Base-by-base conservation (phyloP, 805 yeast genomes). In the Lipomyces japonicus region DNA sequence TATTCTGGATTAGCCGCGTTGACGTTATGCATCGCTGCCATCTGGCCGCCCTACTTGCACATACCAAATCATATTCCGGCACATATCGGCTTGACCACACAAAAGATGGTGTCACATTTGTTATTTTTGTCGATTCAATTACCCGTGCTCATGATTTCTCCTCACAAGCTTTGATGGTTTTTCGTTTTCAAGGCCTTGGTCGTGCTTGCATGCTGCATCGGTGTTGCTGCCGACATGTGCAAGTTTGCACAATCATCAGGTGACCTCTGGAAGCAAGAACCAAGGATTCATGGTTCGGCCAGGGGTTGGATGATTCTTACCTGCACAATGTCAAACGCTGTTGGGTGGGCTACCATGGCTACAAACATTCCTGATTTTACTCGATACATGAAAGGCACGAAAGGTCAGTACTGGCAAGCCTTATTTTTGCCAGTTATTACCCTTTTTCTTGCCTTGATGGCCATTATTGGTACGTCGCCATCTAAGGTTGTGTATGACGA, bases 311-410 rank as follows among this genome's bases (percentile, higher is more conserved):
- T 51, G 19, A 49, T 57, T 18, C 28, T 60, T 42, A 38, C 54
- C 21, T 50, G 61, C 45, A 53, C 57, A 51, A 58, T 54, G 61
- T 56, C 63, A 16, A 51, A 47, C 39, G 53, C 60, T 23, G 63
- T 60, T 23, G 62, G 64, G 12, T 61, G 63, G 63, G 63, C 64
- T 16, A 61, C 64, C 38, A 58, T 61, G 63, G 64, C 62, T 16
- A 60, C 62, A 25, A 54, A 54, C 45, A 52, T 52, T 26, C 59
- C 59, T 18, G 60, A 57, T 31, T 57, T 57, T 44, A 54, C 60
- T 4, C 54, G 60, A 5, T 55, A 51, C 43, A 43, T 48, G 51
- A 40, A 40, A 14, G 49, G 48, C 5, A 34, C 30, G 19, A 46
- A 50, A 36, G 51, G 49, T 30, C 52, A 45, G 21, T 57, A 44